Evolutionary conservation across 192 early-diverging fungal species (phyloP), one percentile per base, ranked within the genome.

Genomic region (Backusella tarrabulga): DNA sequence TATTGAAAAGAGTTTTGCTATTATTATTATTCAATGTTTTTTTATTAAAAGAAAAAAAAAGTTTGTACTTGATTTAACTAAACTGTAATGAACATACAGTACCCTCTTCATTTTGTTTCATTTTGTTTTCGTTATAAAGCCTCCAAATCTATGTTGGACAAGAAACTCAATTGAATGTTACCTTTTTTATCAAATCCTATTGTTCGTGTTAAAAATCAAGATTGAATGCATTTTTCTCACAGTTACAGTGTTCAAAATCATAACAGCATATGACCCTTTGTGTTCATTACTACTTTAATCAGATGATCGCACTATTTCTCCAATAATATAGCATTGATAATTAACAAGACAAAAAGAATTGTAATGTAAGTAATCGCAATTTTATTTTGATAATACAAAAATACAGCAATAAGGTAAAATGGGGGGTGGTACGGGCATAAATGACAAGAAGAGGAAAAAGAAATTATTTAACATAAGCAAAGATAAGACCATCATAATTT

Each of bases 391-490:
- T 40, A 9, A 40, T 40, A 32, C 32, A 32, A 32, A 32, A 11
- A 40, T 40, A 40, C 11, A 40, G 3, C 11, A 40, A 12, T 12
- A 40, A 40, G 3, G 38, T 40, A 12, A 40, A 40, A 40, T 40
- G 0, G 0, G 21, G 11, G 2, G 9, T 26, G 6, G 8, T 60
- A 11, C 29, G 56, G 9, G 3, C 6, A 60, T 2, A 14, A 4
- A 14, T 19, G 23, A 29, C 12, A 63, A n/a, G 12, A 23, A 21
- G 6, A 29, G 12, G 3, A 29, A 63, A 29, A 29, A 12, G 1
- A 63, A 63, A 26, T 63, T 63, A 63, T 63, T 63, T 63, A 9
- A 63, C 56, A 63, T 63, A 63, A 14, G 56, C 56, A 63, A 63
- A 63, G 29, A 63, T 8, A 29, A 63, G 56, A 63, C 56, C 56